Evolutionary conservation across 1,284 basidiomycete species (phyloP).

Genomic region (Trichosporon sp.): DNA sequence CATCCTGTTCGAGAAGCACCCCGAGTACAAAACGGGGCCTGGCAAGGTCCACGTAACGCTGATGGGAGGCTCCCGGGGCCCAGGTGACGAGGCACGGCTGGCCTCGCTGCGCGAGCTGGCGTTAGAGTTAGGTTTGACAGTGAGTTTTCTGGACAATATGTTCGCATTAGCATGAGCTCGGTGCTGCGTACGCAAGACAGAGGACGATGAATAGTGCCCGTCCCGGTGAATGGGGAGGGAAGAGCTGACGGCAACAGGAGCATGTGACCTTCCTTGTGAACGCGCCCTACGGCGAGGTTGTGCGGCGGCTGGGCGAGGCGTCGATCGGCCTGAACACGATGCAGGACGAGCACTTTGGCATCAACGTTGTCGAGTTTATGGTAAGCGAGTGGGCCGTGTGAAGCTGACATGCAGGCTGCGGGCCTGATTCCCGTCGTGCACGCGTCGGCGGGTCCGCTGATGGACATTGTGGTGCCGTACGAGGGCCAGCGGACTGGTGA

Average conservation of each 20-base stretch:
- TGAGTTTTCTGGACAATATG: constrained; percentile 41
- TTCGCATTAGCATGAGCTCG: neutral
- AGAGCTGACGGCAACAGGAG: constrained; percentile 50
- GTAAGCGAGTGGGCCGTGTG: constrained; percentile 51
- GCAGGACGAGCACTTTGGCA: constrained; percentile 98
- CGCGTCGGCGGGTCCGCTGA: constrained; percentile 83
- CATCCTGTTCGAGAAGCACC: constrained; percentile 59
- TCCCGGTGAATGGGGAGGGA: neutral
- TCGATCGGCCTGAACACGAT: constrained; percentile 91
- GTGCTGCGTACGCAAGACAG: neutral
- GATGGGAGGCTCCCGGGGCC: constrained; percentile 79
- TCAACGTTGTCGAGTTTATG: constrained; percentile 98
- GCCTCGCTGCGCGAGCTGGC: constrained; percentile 60
- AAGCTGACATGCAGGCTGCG: constrained; percentile 63
- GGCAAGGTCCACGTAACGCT: constrained; percentile 49
- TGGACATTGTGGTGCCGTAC: constrained; percentile 83
- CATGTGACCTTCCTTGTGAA: constrained; percentile 78
- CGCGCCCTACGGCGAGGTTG: constrained; percentile 67
- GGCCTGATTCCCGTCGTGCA: constrained; percentile 90
- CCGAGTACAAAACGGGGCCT: constrained; percentile 52
- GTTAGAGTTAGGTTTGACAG: constrained; percentile 62
- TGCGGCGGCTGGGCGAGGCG: constrained; percentile 64
- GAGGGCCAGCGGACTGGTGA: constrained; percentile 65
- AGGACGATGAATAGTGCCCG: neutral
- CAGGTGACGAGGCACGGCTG: constrained; percentile 68